Evolutionary conservation across 2,329 filamentous ascomycete species (phyloP).

Genomic region (Colletotrichum horii): DNA sequence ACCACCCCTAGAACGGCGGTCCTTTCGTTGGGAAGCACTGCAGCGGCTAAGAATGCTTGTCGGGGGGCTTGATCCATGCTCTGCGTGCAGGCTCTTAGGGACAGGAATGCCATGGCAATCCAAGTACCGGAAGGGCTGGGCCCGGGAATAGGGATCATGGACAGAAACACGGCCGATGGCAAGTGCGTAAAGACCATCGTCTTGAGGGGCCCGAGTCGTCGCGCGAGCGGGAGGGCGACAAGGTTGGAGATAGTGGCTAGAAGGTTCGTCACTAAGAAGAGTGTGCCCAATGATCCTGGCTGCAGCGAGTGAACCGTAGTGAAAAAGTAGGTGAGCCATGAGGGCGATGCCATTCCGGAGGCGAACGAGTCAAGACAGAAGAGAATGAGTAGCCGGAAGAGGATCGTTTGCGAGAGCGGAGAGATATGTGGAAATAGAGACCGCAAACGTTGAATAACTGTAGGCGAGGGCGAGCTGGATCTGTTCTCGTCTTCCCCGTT

Average conservation of each 20-base stretch:
- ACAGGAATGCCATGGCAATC: constrained; percentile 63
- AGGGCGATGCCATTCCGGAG: constrained; percentile 70
- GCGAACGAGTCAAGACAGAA: constrained; percentile 40
- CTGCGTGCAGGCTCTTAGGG: constrained; percentile 65
- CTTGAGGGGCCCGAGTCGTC: constrained; percentile 67
- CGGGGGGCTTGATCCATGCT: constrained; percentile 76
- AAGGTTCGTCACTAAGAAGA: constrained; percentile 60
- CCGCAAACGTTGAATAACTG: background rate
- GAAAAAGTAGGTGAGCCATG: constrained; percentile 66
- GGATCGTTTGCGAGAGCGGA: constrained; percentile 12
- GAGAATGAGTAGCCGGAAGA: constrained; percentile 16
- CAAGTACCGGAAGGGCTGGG: constrained; percentile 41
- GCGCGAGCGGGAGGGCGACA: constrained; percentile 58
- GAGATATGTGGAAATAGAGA: constrained; percentile 17
- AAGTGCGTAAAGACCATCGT: constrained; percentile 81
- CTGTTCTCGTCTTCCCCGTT: background rate
- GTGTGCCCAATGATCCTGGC: constrained; percentile 54
- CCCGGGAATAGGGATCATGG: constrained; percentile 63
- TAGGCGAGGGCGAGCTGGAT: background rate
- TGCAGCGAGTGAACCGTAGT: constrained; percentile 51
- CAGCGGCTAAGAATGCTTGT: constrained; percentile 71
- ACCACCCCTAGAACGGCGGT: constrained; percentile 75
- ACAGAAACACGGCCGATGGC: constrained; percentile 69
- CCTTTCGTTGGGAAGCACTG: constrained; percentile 67
- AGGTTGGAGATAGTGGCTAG: constrained; percentile 58